Base-by-base conservation (phyloP, 768 basidiomycete genomes). In the Rhodosporidiobolus odoratus region DNA sequence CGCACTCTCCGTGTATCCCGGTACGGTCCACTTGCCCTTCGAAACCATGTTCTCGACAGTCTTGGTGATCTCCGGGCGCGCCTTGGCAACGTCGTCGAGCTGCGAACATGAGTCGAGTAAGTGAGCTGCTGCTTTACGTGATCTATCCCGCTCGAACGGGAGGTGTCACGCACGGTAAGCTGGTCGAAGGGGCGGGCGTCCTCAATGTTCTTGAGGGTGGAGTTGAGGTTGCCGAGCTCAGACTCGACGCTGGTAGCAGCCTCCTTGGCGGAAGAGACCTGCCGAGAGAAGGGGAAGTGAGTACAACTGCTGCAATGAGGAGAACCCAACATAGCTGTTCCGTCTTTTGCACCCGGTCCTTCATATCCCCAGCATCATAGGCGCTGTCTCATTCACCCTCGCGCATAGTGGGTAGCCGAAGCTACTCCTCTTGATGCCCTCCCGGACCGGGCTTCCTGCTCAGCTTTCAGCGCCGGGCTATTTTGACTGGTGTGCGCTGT, bases 1-100 rank as follows among this genome's bases (percentile, higher is more conserved):
- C 73, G 34, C 50, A 74, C 73, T 78, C 75, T 81, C 81, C 75
- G 78, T 77, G 80, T 81, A 81, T 43, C 93, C 94, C 77, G 95
- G 95, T 68, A 97, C 94, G 77, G 89, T 92, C 89, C 92, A 96
- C 84, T 97, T 96, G 81, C 94, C 94, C 83, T 97, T 93, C 86
- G 89, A 88, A 73, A 97, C 81, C 92, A 96, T 95, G 75, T 84
- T 89, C 83, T 97, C 92, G 69, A 96, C 91, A 52, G 89, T 87
- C 81, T 96, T 87, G 47, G 84, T 82, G 80, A 98, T 87, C 80
- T 91, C 91, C 25, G 96, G 96, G 81, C 96, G 89, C 34, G 95
- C 95, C 71, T 88, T 84, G 75, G 88, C 87, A 76, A 98, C 90
- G 71, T 99, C 95, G 78, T 89, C 88, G 72, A 88, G 84, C 92